Evolutionary conservation across 1,284 basidiomycete genomes (phyloP), one percentile per base, ranked within the genome.

Genomic region (Cutaneotrichosporon sp.): DNA sequence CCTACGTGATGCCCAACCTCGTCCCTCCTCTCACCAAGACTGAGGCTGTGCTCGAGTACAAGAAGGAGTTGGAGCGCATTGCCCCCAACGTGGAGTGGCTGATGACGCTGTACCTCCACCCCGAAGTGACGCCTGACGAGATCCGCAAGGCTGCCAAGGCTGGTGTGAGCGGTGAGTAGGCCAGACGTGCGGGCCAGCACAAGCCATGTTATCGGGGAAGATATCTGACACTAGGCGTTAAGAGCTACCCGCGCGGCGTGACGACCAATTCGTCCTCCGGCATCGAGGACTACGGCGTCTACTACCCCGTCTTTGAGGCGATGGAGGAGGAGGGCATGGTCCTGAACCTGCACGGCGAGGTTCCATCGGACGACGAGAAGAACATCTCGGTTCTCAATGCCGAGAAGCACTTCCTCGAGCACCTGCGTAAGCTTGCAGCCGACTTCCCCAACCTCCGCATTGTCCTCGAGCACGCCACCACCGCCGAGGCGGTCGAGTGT

Each of bases 1-100:
- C 90, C 70, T 99, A 98, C 82, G 93, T 99, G 56, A 99, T 99
- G 97, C 97, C 97, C 65, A 99, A 99, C 81, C 86, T 97, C 51
- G 88, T 88, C 61, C 97, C 97, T 31, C 97, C 97, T 2, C 87
- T 99, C 73, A 94, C 90, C 1, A 90, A 86, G 9, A 90, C 92
- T 4, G 88, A 89, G 34, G 87, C 89, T 71, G 94, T 94, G 1
- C 74, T 96, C 51, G 84, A 85, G 56, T 99, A 99, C 83, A 88
- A 90, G 74, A 81, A 85, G 6, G 82, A 87, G 56, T 86, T 99
- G 21, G 83, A 91, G 73, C 81, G 80, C 42, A 88, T 97, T 65
- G 91, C 92, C 51, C 87, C 92, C 8, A 78, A 83, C 53, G 88
- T 91, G 42, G 87, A 93, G 80, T 97, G 92, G 81, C 83, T 99